These are phyloP conservation scores for Tricholoma bakamatsutake DNA, from an alignment of 768 basidiomycete species.

Conservation along the genomic window DNA sequence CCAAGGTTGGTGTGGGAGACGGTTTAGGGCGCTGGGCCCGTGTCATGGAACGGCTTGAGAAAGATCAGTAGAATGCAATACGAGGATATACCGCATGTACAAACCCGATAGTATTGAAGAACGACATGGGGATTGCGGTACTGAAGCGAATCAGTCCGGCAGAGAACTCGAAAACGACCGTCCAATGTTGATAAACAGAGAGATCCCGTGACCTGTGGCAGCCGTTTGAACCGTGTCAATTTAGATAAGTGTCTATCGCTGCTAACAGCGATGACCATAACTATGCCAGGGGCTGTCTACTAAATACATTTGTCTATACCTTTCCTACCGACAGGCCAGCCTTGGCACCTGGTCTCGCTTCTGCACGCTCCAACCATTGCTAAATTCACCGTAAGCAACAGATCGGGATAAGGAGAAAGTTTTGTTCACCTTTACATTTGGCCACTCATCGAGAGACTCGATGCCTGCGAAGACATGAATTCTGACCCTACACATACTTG, in stretches of 20 bases:
- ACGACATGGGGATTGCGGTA: slow-evolving; percentile 52
- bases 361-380: slow-evolving; percentile 10
- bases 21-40: slow-evolving; percentile 69
- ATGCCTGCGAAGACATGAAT: slow-evolving; percentile 35
- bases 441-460: slow-evolving; percentile 14
- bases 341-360: slow-evolving; percentile 7
- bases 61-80: background rate
- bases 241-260: too few relatives aligned
- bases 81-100: slow-evolving; percentile 16
- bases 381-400: background rate
- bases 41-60: slow-evolving; percentile 65
- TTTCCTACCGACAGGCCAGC: background rate
- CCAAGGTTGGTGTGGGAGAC: slow-evolving; percentile 70
- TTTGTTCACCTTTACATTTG: slow-evolving; percentile 15
- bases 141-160: slow-evolving; percentile 29
- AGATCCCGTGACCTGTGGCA: background rate
- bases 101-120: slow-evolving; percentile 79
- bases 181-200: background rate
- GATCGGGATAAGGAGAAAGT: too few relatives aligned
- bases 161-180: background rate
- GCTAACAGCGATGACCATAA: too few relatives aligned
- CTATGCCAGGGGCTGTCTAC: too few relatives aligned
- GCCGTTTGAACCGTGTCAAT: too few relatives aligned
- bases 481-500: slow-evolving; percentile 42
- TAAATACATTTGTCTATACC: too few relatives aligned